Evolutionary conservation across 306 rosid genomes (phyloP).

Genomic region (Inga oerstediana): DNA sequence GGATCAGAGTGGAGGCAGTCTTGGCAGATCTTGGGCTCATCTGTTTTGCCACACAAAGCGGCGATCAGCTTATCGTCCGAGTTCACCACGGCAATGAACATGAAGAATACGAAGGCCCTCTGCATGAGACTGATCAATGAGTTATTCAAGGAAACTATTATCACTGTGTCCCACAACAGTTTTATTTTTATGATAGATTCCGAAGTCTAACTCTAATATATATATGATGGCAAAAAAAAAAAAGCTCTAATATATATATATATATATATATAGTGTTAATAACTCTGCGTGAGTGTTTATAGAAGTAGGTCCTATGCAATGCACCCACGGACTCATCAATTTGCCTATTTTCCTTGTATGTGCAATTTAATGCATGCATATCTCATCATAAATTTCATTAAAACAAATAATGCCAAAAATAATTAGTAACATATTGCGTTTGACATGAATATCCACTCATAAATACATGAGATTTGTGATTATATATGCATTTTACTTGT

Average conservation of each 20-base stretch:
- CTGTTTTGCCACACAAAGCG: conserved; percentile 14
- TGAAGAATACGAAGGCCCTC: background rate
- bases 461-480: background rate
- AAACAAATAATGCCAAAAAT: background rate
- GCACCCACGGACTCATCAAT: background rate
- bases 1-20: background rate
- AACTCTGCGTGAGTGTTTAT: background rate
- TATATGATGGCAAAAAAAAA: no score
- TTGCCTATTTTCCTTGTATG: background rate
- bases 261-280: background rate
- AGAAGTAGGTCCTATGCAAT: background rate
- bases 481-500: no score
- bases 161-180: background rate
- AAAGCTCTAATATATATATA: no score
- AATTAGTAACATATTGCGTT: background rate
- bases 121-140: no score
- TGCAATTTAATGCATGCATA: background rate
- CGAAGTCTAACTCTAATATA: no score
- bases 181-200: background rate
- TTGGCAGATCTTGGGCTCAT: background rate
- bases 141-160: background rate
- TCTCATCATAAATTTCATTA: background rate
- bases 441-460: background rate
- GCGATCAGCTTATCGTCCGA: background rate
- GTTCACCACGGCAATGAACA: background rate